Evolutionary conservation across 2,329 filamentous ascomycete species (phyloP), one percentile per base, ranked within the genome.

Genomic region (Acephala macrosclerotiorum): DNA sequence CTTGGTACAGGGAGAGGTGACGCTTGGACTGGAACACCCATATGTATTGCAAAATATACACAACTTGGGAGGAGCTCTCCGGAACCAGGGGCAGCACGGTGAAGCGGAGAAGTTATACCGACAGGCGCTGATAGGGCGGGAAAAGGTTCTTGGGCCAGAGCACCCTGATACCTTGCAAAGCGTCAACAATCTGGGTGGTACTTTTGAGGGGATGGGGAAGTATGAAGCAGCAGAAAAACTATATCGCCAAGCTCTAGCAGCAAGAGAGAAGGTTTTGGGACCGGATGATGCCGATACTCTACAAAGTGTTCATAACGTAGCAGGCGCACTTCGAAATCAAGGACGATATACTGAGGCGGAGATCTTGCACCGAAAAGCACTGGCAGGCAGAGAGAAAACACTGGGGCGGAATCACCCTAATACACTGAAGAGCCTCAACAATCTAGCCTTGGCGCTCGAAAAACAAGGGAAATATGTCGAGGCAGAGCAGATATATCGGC

Each of bases 141-240:
- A 60, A 14, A 64, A 55, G 8, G 25, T 58, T 3, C n/a, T 58
- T 11, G 63, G 63, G 4, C n/a, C 60, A n/a, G 55, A 63, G 4
- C 63, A 70, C 38, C 33, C 35, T 1, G 22, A 60, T 16, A 63
- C 56, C 18, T 62, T 70, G 12, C 16, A n/a, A 4, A 68, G 53
- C 8, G 62, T 69, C 36, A 40, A 66, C 26, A 60, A 66, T 38
- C 67, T 74, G 14, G 71, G 61, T 6, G 38, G 11, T 25, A 62
- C 58, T 9, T 61, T 70, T 14, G 29, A 61, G 6, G 51, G 49
- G 1, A 69, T 71, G 40, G 67, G 69, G 20, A 68, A 66, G 22
- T 49, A 49, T 49, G 45, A 49, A n/a, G 45, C 16, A n/a, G 45
- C 45, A n/a, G 45, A 49, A 18, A 25, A 49, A n/a, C 20, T 49